Percentiles rank a stretch among this genome's conserved stretches.
Evolutionary conservation across 768 basidiomycete genomes (phyloP).

Genomic region (Agaricus subrufescens): DNA sequence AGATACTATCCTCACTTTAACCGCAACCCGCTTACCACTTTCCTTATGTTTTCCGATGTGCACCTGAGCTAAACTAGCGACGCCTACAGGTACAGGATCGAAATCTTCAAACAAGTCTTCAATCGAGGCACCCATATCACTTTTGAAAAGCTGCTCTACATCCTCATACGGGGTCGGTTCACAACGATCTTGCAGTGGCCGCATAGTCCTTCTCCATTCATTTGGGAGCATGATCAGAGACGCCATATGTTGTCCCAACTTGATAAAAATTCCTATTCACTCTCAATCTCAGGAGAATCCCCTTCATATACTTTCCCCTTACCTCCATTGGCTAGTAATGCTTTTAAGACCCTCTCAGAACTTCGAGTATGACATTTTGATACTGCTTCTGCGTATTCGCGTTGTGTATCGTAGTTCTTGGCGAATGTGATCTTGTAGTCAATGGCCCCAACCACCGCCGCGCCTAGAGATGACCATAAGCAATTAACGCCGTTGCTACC

Average conservation of each 20-base stretch:
- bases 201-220: slow-evolving; percentile 50
- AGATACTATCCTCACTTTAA: slow-evolving; percentile 52
- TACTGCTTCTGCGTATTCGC: slow-evolving; percentile 47
- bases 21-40: slow-evolving; percentile 75
- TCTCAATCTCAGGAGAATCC: background rate
- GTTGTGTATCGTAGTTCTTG: slow-evolving; percentile 43
- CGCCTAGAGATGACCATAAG: slow-evolving; percentile 34
- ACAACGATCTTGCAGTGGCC: slow-evolving; percentile 84
- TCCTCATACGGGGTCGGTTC: slow-evolving; percentile 81
- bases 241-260: slow-evolving; percentile 87
- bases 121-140: slow-evolving; percentile 73
- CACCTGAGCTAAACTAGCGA: slow-evolving; percentile 95
- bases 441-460: slow-evolving; percentile 57
- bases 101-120: slow-evolving; percentile 81
- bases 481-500: background rate
- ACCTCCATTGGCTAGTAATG: slow-evolving; percentile 90
- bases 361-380: slow-evolving; percentile 84
- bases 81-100: slow-evolving; percentile 84
- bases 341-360: slow-evolving; percentile 71
- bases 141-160: slow-evolving; percentile 68
- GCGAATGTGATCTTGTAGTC: slow-evolving; percentile 72
- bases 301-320: slow-evolving; percentile 15
- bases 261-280: slow-evolving; percentile 70
- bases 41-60: slow-evolving; percentile 74
- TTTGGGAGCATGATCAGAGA: slow-evolving; percentile 48